Evolutionary conservation across 345 rosid genomes (phyloP), one percentile per base, ranked within the genome.

Genomic region (Moricandia arvensis): DNA sequence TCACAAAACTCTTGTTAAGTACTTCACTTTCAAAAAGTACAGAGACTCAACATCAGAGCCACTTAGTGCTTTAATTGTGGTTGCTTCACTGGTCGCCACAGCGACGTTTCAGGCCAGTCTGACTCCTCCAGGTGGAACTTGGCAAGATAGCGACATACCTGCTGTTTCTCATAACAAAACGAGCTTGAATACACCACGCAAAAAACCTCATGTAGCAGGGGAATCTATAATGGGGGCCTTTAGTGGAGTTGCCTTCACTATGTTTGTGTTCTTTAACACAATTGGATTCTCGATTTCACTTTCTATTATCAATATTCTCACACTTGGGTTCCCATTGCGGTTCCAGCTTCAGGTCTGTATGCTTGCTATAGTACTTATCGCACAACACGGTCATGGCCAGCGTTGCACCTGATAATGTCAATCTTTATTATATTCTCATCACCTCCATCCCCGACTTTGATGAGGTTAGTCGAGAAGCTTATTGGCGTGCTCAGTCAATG

Each of bases 41-140:
- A 80, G 89, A 85, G 89, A 86, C 66, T 82, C 89, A 16, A 87
- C 90, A 3, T 84, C 85, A n/a, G 86, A 83, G 64, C 79, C 88
- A 4, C 82, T 83, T 11, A 74, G 76, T 45, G 75, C 82, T 0
- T 70, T 86, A 34, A 55, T 86, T 54, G 84, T 86, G 47, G 78
- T 84, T 13, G 86, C 87, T n/a, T 73, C 79, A 57, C 35, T 86
- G 16, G 85, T 84, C 2, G 88, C 91, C 15, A 86, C 86, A 1
- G 82, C 87, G 12, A 80, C 87, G 13, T 88, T 80, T 63, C 82
- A 83, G 35, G 85, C 80, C 0, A 85, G 86, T 18, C 29, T 87
- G 76, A 81, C 71, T 70, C 89, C 91, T 69, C 86, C 88, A 15
- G 85, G 89, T 1, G 86, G 89, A 7, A 77, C 78, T 16, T 86